phyloP scores from a whole-genome alignment of 805 yeast genomes.

The Isabelozyma pseudorhagii region DNA sequence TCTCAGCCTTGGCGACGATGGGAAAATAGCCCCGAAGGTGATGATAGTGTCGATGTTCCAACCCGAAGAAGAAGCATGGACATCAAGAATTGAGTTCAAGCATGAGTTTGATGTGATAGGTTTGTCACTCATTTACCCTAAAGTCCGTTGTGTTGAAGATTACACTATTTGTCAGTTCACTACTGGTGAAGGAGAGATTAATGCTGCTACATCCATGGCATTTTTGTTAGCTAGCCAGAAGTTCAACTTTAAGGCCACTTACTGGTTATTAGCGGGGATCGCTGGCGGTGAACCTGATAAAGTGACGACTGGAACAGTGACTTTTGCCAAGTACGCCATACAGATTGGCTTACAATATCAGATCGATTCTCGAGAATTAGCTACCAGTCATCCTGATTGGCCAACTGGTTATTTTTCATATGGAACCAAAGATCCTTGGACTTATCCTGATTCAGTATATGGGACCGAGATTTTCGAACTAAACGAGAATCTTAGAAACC shows the following conservation, averaged over 20 bases:
- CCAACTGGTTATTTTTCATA: conserved; percentile 56
- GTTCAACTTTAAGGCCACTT: conserved; percentile 57
- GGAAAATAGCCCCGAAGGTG: conserved; percentile 42
- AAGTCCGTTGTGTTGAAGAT: conserved; percentile 51
- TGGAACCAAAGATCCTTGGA: conserved; percentile 47
- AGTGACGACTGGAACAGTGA: conserved; percentile 58
- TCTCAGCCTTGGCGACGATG: not conserved
- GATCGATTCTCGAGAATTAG: conserved; percentile 47
- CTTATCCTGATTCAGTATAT: conserved; percentile 52
- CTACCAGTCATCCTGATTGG: conserved; percentile 44
- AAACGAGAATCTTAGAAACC: conserved; percentile 55
- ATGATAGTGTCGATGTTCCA: conserved; percentile 55
- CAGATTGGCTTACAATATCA: conserved; percentile 61
- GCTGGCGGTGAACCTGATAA: conserved; percentile 59
- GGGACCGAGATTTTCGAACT: conserved; percentile 67
- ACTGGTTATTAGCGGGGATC: conserved; percentile 63
- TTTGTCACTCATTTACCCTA: conserved; percentile 56
- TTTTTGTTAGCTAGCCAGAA: conserved; percentile 51
- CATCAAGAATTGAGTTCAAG: conserved; percentile 42
- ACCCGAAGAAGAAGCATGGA: conserved; percentile 53
- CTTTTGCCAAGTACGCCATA: conserved; percentile 58
- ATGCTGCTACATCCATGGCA: conserved; percentile 60
- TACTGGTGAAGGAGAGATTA: conserved; percentile 67
- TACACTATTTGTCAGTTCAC: conserved; percentile 57
- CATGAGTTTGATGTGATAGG: conserved; percentile 62